Conservation (phyloP, 192 early-diverging fungal genomes). For the Linnemannia zychae region DNA sequence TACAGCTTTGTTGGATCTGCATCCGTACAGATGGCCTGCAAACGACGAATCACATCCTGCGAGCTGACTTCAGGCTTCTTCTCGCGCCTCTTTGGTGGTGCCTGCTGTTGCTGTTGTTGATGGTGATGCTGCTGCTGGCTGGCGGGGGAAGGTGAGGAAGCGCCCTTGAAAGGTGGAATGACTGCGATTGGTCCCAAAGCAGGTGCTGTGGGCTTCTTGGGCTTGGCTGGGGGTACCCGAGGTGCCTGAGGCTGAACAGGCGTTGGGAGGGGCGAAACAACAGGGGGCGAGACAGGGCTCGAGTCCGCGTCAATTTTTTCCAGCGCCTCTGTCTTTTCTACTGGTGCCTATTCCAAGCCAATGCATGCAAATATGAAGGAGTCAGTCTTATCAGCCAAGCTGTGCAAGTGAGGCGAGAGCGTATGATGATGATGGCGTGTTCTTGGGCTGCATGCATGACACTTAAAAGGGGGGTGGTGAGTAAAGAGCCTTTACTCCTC, state of each 20-base stretch:
- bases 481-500: neutral
- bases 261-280: conserved; percentile 2
- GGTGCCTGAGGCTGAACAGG: conserved; percentile 15
- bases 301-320: conserved; percentile 47
- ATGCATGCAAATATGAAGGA: neutral
- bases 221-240: conserved; percentile 40
- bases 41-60: conserved; percentile 86
- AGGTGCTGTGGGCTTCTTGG: conserved; percentile 44
- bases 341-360: conserved; percentile 6
- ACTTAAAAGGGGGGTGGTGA: neutral
- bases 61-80: conserved; percentile 62
- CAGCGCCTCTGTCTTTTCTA: conserved; percentile 31
- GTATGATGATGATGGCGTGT: neutral
- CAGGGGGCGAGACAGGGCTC: conserved; percentile 16
- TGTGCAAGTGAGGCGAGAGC: neutral
- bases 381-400: neutral
- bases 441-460: conserved; percentile 3
- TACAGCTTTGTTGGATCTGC: conserved; percentile 90
- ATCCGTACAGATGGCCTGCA: conserved; percentile 88
- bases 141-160: conserved; percentile 46
- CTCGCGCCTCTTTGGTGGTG: conserved; percentile 64
- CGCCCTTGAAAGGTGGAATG: conserved; percentile 36
- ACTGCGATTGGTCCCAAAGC: neutral
- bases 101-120: conserved; percentile 25
- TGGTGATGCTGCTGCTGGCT: conserved; percentile 28